Percentiles rank a stretch among this genome's conserved stretches.
These are phyloP conservation scores for Marvania coccoides DNA, from an alignment of 139 green algal species.

Conservation along the genomic window DNA sequence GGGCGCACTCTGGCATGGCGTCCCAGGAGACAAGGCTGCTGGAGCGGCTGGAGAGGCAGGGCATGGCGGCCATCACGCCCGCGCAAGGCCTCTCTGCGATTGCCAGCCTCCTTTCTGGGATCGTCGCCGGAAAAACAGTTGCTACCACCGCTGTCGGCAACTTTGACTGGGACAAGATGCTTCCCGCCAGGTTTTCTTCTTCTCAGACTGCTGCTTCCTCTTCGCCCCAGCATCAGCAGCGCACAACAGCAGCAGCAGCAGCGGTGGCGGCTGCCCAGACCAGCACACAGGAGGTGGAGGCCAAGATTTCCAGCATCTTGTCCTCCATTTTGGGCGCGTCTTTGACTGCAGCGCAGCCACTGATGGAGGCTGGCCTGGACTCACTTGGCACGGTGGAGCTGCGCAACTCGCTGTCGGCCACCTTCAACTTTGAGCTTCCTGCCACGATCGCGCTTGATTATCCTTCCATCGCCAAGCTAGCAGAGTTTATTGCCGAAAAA, in stretches of 20 bases:
- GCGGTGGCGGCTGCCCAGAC: conserved; percentile 34
- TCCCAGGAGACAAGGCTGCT: conserved; percentile 5
- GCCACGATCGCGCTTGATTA: conserved; percentile 49
- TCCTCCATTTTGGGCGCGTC: neutral
- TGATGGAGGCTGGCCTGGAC: conserved; percentile 56
- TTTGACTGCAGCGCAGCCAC: neutral
- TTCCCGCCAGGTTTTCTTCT: too few relatives aligned
- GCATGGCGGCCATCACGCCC: conserved; percentile 37
- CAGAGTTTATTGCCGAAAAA: neutral
- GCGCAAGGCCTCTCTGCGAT: conserved; percentile 4
- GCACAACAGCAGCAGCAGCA: too few relatives aligned
- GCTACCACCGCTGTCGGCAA: too few relatives aligned
- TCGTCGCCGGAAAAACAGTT: too few relatives aligned
- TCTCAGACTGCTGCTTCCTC: too few relatives aligned
- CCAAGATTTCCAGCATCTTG: neutral
- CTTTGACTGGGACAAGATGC: too few relatives aligned
- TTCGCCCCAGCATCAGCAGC: too few relatives aligned
- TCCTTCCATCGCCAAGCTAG: conserved; percentile 34
- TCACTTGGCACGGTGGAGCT: conserved; percentile 46
- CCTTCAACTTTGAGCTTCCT: conserved; percentile 22
- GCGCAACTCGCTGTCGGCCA: conserved; percentile 3
- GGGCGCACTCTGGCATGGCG: conserved; percentile 64
- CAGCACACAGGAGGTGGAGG: conserved; percentile 51
- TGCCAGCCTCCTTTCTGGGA: neutral
- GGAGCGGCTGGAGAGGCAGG: conserved; percentile 42